Base-by-base conservation (phyloP, 192 early-diverging fungal species). In the Coemansia sp. region DNA sequence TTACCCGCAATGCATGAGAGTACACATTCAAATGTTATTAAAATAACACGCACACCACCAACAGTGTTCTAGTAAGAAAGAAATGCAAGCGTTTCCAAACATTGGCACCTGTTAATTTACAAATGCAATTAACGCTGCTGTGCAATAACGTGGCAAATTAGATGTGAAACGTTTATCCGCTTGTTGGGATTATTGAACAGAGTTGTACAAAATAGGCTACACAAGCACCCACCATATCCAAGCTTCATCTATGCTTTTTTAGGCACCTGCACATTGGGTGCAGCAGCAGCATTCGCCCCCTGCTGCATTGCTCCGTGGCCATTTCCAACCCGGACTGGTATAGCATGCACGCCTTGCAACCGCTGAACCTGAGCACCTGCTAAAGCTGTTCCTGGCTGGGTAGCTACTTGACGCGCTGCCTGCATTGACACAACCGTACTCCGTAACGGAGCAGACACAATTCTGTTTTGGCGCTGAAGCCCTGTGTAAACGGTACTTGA, bases 51-150 rank as follows among this genome's bases (percentile, higher is more conserved):
- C 39, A 41, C 39, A 5, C 30, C 30, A 30, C 30, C 30, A 30
- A 30, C 30, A 30, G 16, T 18, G 44, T 18, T 46, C 44, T 46
- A 59, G 10, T 41, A 35, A 6, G 30, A 11, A 20, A 16, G 18
- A 18, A 34, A 34, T 34, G 30, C 30, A 24, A 59, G 16, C 24
- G 33, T 36, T 38, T 34, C 57, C 18, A 59, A 30, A n/a, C 18
- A 36, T 36, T 39, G 15, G 38, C 30, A 3, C n/a, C 8, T 59
- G 21, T 15, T 51, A 63, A 63, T 63, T 51, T 63, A 63, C 62
- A 49, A 34, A 51, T 4, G 10, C 24, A 30, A 63, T 63, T 63
- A 45, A 24, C 46, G n/a, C 46, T 44, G 49, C 14, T 43, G 39
- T 15, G 36, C n/a, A 44, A 48, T 16, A 63, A 41, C 30, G 30